phyloP scores from a whole-genome alignment of 805 yeast species.

The Cyberlindnera subsufficiens region DNA sequence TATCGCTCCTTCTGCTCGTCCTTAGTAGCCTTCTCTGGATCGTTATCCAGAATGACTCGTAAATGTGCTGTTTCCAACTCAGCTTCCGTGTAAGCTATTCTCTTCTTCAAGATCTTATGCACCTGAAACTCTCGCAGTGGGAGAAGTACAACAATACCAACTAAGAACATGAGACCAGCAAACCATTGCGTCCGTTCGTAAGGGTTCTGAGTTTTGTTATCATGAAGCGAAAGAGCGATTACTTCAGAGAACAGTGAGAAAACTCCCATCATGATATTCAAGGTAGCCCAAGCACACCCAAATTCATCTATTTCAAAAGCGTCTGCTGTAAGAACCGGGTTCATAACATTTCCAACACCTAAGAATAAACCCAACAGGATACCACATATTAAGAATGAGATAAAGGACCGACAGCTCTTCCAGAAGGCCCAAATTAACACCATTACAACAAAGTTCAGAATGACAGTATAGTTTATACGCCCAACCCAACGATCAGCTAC shows the following conservation, averaged over 20 bases:
- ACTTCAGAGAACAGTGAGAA: conserved; percentile 43
- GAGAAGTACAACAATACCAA: conserved; percentile 35
- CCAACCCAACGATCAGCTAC: conserved; percentile 39
- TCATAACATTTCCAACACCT: conserved; percentile 41
- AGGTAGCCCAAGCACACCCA: conserved; percentile 33
- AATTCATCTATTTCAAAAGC: conserved; percentile 30
- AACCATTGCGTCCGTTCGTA: conserved; percentile 55
- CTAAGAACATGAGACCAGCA: conserved; percentile 43
- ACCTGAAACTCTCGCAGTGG: conserved; percentile 47
- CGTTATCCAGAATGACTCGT: too few relatives aligned
- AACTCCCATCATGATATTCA: conserved; percentile 27
- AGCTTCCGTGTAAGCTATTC: background rate
- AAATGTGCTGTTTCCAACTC: background rate
- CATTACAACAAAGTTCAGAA: conserved; percentile 28
- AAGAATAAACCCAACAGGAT: conserved; percentile 37
- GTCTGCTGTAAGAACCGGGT: conserved; percentile 35
- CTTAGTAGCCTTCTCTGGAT: too few relatives aligned
- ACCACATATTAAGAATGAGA: conserved; percentile 33
- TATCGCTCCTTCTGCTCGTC: background rate
- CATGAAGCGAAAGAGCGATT: conserved; percentile 43
- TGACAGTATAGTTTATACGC: conserved; percentile 38
- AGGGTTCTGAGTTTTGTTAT: conserved; percentile 28
- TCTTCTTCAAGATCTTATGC: conserved; percentile 23
- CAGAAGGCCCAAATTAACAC: conserved; percentile 40
- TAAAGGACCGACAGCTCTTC: conserved; percentile 36